Evolutionary conservation across 306 rosid genomes (phyloP).

Genomic region (Alnus rubra): DNA sequence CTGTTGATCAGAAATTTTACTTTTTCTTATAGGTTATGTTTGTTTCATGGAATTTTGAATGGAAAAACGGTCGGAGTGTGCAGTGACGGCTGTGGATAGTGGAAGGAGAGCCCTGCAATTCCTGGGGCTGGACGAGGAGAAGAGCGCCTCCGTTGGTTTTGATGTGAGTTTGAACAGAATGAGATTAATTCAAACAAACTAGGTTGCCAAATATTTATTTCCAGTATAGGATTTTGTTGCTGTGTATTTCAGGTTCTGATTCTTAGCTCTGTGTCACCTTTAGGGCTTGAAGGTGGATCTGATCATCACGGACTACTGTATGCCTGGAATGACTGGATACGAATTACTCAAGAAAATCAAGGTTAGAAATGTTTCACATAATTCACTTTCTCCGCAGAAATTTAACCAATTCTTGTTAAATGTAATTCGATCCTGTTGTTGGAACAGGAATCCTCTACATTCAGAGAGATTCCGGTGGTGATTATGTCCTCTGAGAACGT

Average conservation of each 20-base stretch:
- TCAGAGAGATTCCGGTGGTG: slow-evolving; percentile 83
- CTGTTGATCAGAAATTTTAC: not conserved
- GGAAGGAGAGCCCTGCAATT: slow-evolving; percentile 87
- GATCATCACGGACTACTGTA: slow-evolving; percentile 93
- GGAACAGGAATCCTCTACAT: slow-evolving; percentile 72
- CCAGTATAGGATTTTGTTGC: not conserved
- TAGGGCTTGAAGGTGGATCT: slow-evolving; percentile 86
- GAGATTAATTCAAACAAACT: not conserved
- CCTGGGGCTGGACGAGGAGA: slow-evolving; percentile 71
- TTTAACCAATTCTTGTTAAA: not conserved
- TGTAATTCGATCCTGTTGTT: not conserved
- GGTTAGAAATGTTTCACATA: slow-evolving; percentile 33
- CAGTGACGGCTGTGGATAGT: slow-evolving; percentile 96
- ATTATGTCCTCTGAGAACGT: slow-evolving; percentile 97
- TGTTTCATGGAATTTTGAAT: not conserved
- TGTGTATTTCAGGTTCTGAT: slow-evolving; percentile 13
- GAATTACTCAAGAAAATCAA: slow-evolving; percentile 90
- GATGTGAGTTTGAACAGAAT: slow-evolving; percentile 43
- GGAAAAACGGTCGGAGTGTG: slow-evolving; percentile 11
- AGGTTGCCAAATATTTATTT: not conserved
- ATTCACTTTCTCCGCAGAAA: not conserved
- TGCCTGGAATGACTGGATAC: slow-evolving; percentile 99
- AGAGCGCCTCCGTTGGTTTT: slow-evolving; percentile 56
- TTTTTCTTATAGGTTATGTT: not conserved
- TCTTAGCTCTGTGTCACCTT: not conserved